These are phyloP conservation scores for Sarcodon aspratus DNA, from an alignment of 768 basidiomycete species.

Conservation along the genomic window DNA sequence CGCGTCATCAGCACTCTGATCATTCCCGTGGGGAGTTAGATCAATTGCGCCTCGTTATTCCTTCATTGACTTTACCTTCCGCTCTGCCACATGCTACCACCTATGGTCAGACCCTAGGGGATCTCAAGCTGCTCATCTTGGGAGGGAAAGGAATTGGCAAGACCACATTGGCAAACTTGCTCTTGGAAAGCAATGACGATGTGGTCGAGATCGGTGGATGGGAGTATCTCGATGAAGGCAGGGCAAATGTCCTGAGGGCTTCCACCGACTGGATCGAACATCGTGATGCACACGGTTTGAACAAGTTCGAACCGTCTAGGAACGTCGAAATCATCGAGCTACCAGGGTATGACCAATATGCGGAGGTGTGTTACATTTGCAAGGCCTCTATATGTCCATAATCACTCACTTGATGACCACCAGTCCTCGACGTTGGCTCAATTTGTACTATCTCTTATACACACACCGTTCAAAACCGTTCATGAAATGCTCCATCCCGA, in stretches of 20 bases:
- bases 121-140: conserved; percentile 44
- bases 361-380: conserved; percentile 4
- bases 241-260: conserved; percentile 29
- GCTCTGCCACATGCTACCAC: conserved; percentile 53
- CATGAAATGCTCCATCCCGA: conserved; percentile 41
- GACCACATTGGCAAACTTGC: conserved; percentile 32
- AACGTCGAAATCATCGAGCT: conserved; percentile 55
- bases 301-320: conserved; percentile 50
- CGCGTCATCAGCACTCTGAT: conserved; percentile 37
- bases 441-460: conserved; percentile 32
- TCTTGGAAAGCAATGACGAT: conserved; percentile 61
- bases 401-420: background rate
- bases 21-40: conserved; percentile 16
- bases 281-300: conserved; percentile 49
- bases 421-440: conserved; percentile 11
- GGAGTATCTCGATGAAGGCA: conserved; percentile 36
- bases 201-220: conserved; percentile 51
- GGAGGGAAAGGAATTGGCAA: conserved; percentile 32
- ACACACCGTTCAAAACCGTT: conserved; percentile 43
- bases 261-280: conserved; percentile 70
- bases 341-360: conserved; percentile 29
- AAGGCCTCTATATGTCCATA: background rate
- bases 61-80: conserved; percentile 51
- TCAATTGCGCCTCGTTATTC: conserved; percentile 43
- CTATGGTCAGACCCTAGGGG: conserved; percentile 59